Evolutionary conservation across 2,329 filamentous ascomycete genomes (phyloP).

Genomic region (Claviceps sp.): DNA sequence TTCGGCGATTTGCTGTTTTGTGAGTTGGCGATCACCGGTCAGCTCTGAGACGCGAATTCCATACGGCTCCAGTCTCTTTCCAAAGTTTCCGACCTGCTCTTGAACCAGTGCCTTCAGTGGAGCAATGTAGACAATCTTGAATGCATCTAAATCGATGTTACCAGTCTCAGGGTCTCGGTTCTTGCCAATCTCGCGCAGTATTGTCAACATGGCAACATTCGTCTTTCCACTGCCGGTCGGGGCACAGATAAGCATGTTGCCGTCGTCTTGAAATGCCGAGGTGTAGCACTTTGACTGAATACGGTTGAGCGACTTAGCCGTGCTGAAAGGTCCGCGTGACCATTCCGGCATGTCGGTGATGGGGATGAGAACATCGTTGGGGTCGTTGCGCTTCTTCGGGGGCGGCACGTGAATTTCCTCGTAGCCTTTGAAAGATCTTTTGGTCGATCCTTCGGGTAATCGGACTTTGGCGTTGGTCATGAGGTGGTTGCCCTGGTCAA

Average conservation of each 20-base stretch:
- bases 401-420: conserved; percentile 96
- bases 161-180: conserved; percentile 78
- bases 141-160: conserved; percentile 89
- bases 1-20: conserved; percentile 95
- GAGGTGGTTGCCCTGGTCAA: conserved; percentile 94
- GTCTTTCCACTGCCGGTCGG: conserved; percentile 97
- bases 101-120: conserved; percentile 91
- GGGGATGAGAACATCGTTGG: conserved; percentile 68
- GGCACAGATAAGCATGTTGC: conserved; percentile 95
- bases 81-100: conserved; percentile 96
- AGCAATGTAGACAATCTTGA: conserved; percentile 98
- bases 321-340: conserved; percentile 76
- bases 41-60: conserved; percentile 90
- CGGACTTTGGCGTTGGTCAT: conserved; percentile 99
- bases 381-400: conserved; percentile 74
- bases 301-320: conserved; percentile 76
- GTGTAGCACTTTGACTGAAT: conserved; percentile 92
- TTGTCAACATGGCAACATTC: conserved; percentile 95
- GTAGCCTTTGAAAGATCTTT: conserved; percentile 92
- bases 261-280: conserved; percentile 82
- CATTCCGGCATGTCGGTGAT: conserved; percentile 85
- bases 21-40: conserved; percentile 94
- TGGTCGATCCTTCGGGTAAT: conserved; percentile 86
- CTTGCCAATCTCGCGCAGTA: conserved; percentile 92
- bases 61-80: conserved; percentile 76